phyloP scores from a whole-genome alignment of 2,329 filamentous ascomycete genomes.

The Pyricularia sp. region DNA sequence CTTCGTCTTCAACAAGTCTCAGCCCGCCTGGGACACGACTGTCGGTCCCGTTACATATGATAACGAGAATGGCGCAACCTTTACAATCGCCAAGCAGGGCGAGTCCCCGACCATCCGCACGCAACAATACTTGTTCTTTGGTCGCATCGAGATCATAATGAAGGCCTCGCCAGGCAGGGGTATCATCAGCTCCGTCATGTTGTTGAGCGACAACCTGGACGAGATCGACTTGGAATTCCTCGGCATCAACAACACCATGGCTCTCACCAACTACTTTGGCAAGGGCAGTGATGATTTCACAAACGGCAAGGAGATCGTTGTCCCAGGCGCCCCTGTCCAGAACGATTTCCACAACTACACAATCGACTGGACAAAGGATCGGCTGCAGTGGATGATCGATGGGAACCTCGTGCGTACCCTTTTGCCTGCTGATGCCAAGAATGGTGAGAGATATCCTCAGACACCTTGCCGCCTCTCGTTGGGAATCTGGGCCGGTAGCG shows the following conservation, averaged over 20 bases:
- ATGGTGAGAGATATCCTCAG: constrained; percentile 55
- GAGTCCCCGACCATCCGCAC: constrained; percentile 70
- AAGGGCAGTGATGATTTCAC: constrained; percentile 43
- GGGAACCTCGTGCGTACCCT: constrained; percentile 50
- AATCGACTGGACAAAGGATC: constrained; percentile 55
- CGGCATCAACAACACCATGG: constrained; percentile 49
- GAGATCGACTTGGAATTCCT: constrained; percentile 83
- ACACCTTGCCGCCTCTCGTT: constrained; percentile 61
- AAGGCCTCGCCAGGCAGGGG: constrained; percentile 63
- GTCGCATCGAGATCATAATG: constrained; percentile 63
- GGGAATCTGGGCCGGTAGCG: constrained; percentile 53
- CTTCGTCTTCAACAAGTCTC: constrained; percentile 49
- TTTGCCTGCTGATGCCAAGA: constrained; percentile 45
- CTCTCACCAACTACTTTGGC: constrained; percentile 66
- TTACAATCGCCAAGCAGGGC: constrained; percentile 56
- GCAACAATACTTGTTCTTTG: constrained; percentile 78
- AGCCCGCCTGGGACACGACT: constrained; percentile 54
- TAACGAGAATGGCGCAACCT: constrained; percentile 46
- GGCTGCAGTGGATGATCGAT: constrained; percentile 59
- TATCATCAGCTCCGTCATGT: constrained; percentile 70
- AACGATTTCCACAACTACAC: constrained; percentile 63
- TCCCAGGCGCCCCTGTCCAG: constrained; percentile 36
- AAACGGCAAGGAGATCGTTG: constrained; percentile 46
- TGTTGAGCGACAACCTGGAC: constrained; percentile 72
- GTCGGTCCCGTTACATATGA: constrained; percentile 52